Evolutionary conservation across 208 protist genomes (phyloP), one percentile per base, ranked within the genome.

Genomic region (Wallacemonas collosoma): DNA sequence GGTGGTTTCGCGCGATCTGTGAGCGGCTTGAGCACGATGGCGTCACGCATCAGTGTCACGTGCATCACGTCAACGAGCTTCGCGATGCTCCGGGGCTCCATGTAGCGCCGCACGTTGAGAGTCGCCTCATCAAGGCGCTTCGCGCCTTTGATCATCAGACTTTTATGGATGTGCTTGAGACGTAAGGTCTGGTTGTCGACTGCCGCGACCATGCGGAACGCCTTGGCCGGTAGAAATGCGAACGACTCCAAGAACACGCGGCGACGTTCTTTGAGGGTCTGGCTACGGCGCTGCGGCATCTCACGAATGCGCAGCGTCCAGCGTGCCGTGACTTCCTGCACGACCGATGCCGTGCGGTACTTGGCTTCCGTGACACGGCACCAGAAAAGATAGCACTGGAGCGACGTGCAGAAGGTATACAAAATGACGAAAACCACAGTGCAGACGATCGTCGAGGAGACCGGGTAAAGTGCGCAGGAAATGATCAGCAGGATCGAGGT

Each of bases 61-160:
- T 75, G 78, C 86, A 94, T 89, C 8, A 91, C 84, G 63, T 96
- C 92, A 2, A 92, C 71, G 8, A 96, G 82, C 76, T 96, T 96
- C 70, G 87, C 94, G 36, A 93, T 79, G n/a, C 71, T 68, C 38
- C 76, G 57, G 26, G 91, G 87, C 73, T 96, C 91, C 53, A 85
- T 72, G 74, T 96, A 94, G 5, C 81, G 69, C 6, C 80, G 76
- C 71, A 86, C 81, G 40, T 67, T 60, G 6, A 94, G 76, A 36
- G 83, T 93, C 36, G 65, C 80, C 79, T 90, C 89, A 57, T 94
- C 87, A 11, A 96, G 79, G 1, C 91, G 85, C 67, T 83, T 80
- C 7, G 83, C 58, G 12, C 76, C 74, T 62, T 87, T 87, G 41
- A 93, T 80, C 66, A 91, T 71, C 7, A 96, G 70, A 66, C 87